Base-by-base conservation (phyloP, 1,284 basidiomycete genomes). In the Marasmius sp. region DNA sequence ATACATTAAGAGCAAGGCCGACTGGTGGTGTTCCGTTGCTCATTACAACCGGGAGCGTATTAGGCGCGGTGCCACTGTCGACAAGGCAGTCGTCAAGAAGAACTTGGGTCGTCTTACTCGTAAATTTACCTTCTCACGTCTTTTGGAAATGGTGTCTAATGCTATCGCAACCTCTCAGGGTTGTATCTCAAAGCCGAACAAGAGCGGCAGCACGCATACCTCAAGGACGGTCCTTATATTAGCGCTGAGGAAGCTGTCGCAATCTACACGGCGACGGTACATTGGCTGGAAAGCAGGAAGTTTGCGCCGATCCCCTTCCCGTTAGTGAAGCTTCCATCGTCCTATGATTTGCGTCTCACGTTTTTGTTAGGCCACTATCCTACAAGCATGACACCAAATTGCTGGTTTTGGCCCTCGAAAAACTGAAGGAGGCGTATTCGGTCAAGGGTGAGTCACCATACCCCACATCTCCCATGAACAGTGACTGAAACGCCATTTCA, bases 1-100 rank as follows among this genome's bases (percentile, higher is more conserved):
- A 58, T 99, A 99, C 78, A 97, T 99, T 85, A 99, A 99, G 85
- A 93, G 90, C 77, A 99, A 99, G 83, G 93, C 95, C 10, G 97
- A 99, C 74, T 98, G 95, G 95, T 99, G 96, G 95, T 93, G 92
- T 67, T 97, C 94, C 10, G 94, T 96, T 62, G 93, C 94, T 14
- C 94, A 96, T 72, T 95, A 95, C 75, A 95, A 95, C 69, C 93
- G 96, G 63, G 95, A 95, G 72, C 93, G 94, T 80, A 96, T 96
- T 64, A 87, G 94, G 57, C 92, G 95, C 68, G 95, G 97, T 66
- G 97, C 97, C 2, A 99, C 97, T 0, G 97, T 99, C 66, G 97
- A 99, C 81, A 99, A 99, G 80, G 97, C 97, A 7, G 97, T 99
- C 43, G 93, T 95, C 16, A 95, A 95, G 83, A 97, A 97, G 86